phyloP scores from a whole-genome alignment of 202 grass and related monocot species.

The Musa balbisiana region DNA sequence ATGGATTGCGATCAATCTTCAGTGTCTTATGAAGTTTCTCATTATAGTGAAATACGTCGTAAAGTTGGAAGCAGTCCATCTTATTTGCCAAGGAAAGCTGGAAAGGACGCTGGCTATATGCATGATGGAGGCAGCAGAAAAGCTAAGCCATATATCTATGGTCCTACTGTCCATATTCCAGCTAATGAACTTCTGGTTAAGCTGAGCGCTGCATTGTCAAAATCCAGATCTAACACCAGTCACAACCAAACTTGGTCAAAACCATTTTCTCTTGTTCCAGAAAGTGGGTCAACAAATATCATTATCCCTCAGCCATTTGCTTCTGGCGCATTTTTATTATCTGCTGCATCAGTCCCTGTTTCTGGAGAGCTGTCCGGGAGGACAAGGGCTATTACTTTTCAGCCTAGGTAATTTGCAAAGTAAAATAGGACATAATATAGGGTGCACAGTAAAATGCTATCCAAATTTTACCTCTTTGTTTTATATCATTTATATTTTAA shows the following conservation, averaged over 20 bases:
- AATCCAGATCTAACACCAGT: conserved; percentile 40
- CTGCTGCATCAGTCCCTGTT: conserved; percentile 69
- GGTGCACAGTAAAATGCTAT: neutral
- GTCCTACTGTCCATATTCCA: conserved; percentile 53
- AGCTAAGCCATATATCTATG: conserved; percentile 73
- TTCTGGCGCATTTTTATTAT: conserved; percentile 72
- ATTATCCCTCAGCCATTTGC: conserved; percentile 58
- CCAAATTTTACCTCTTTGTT: neutral
- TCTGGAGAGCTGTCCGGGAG: conserved; percentile 73
- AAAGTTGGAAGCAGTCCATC: conserved; percentile 30
- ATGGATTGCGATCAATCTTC: conserved; percentile 24
- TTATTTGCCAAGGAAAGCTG: conserved; percentile 35
- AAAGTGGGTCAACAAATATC: conserved; percentile 69
- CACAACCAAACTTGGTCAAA: conserved; percentile 62
- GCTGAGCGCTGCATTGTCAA: conserved; percentile 56
- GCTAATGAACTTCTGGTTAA: conserved; percentile 80
- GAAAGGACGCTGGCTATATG: conserved; percentile 28
- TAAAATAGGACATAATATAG: neutral
- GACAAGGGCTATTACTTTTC: conserved; percentile 84
- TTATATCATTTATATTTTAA: neutral
- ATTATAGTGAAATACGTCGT: conserved; percentile 26
- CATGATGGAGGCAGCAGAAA: conserved; percentile 43
- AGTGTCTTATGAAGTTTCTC: conserved; percentile 15
- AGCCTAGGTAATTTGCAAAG: conserved; percentile 63
- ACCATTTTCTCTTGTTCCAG: conserved; percentile 66